Evolutionary conservation across 805 yeast species (phyloP).

Genomic region (Wickerhamiella azymoides): DNA sequence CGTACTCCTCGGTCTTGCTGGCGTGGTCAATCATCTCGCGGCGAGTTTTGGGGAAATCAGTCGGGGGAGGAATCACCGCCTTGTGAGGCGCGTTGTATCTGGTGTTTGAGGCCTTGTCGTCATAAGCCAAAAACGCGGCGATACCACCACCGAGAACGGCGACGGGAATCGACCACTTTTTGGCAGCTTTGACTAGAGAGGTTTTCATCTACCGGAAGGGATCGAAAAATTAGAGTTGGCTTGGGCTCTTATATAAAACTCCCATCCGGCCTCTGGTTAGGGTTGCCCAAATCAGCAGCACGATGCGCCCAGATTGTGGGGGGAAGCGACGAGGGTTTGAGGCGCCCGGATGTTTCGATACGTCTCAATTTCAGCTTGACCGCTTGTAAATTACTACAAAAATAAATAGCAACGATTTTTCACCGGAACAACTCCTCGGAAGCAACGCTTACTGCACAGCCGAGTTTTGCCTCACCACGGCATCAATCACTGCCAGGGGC

Average conservation of each 20-base stretch:
- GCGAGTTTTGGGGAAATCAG: slow-evolving; percentile 21
- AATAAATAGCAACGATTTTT: too few relatives aligned
- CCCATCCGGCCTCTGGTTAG: not conserved
- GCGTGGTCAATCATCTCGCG: slow-evolving; percentile 19
- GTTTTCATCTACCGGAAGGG: not conserved
- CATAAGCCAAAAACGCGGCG: slow-evolving; percentile 18
- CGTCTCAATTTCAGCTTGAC: too few relatives aligned
- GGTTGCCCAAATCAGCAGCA: not conserved
- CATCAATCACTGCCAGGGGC: not conserved
- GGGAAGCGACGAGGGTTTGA: too few relatives aligned
- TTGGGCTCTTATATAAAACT: not conserved
- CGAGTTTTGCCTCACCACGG: not conserved
- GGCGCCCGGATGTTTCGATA: too few relatives aligned
- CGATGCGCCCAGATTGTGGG: too few relatives aligned
- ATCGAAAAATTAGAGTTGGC: not conserved
- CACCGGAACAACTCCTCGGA: too few relatives aligned
- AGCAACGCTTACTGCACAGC: too few relatives aligned
- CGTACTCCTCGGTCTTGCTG: slow-evolving; percentile 39
- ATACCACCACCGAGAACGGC: slow-evolving; percentile 15
- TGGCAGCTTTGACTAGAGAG: slow-evolving; percentile 2
- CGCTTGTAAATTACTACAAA: too few relatives aligned
- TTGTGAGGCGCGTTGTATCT: slow-evolving; percentile 20
- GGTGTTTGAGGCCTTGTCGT: slow-evolving; percentile 16
- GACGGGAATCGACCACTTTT: slow-evolving; percentile 16
- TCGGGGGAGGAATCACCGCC: slow-evolving; percentile 17